Conservation (phyloP, 768 basidiomycete species). For the Tulasnella sp. region DNA sequence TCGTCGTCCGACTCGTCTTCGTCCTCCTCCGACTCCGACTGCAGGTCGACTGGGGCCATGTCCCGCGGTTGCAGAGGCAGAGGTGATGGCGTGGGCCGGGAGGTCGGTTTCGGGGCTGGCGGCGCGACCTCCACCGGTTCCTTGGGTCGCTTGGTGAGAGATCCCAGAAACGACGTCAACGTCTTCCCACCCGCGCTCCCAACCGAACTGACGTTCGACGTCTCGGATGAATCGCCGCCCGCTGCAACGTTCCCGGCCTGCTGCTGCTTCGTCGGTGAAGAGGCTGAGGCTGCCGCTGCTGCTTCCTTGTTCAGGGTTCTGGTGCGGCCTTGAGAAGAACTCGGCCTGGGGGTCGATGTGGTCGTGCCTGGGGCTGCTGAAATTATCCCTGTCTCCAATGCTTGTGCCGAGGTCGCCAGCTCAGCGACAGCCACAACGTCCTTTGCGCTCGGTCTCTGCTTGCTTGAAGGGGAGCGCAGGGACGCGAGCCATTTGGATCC, state of each 20-base stretch:
- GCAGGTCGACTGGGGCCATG: neutral
- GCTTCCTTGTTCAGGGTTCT: neutral
- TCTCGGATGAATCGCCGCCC: neutral
- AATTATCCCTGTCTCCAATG: conserved; percentile 2
- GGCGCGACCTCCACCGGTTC: neutral
- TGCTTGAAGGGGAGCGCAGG: neutral
- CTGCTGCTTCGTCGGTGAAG: neutral
- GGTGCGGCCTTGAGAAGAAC: neutral
- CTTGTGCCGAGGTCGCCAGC: neutral
- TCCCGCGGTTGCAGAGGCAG: neutral
- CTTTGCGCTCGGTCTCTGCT: neutral
- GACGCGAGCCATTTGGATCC: conserved; percentile 7
- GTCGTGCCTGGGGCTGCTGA: neutral
- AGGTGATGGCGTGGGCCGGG: neutral
- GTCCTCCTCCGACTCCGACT: neutral
- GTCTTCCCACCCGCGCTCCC: neutral
- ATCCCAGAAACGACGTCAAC: conserved; percentile 4
- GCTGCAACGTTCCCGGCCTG: neutral
- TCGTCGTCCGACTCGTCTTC: conserved; percentile 3
- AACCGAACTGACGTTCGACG: neutral
- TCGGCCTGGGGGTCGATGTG: neutral
- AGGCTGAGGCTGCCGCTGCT: neutral
- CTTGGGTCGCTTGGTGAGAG: conserved; percentile 17
- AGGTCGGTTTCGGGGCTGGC: neutral
- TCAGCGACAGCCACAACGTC: conserved; percentile 19